Evolutionary conservation across 495 filamentous ascomycete genomes (phyloP).

Genomic region (Aspergillus sclerotioniger): DNA sequence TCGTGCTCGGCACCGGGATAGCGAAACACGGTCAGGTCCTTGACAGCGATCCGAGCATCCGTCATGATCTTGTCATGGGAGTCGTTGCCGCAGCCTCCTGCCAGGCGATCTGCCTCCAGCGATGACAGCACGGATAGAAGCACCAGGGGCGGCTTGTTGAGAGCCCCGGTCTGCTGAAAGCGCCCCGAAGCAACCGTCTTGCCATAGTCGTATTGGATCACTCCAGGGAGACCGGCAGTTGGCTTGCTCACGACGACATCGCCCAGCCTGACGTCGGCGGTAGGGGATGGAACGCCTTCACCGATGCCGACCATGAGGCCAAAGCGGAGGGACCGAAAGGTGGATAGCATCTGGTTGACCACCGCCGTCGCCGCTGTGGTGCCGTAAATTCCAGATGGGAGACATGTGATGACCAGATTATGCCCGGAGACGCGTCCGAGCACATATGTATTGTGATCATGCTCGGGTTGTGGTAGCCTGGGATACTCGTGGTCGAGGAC

Average conservation of each 20-base stretch:
- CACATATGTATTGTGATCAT: constrained; percentile 37
- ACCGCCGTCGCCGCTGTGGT: constrained; percentile 11
- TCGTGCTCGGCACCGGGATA: no score
- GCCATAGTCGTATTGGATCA: constrained; percentile 2
- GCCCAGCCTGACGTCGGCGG: neutral
- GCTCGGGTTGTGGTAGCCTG: constrained; percentile 11
- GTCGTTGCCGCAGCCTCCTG: no score
- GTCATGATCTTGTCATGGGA: no score
- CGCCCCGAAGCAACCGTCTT: neutral
- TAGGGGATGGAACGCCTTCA: neutral
- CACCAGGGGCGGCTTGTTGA: neutral
- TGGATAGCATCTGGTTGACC: neutral
- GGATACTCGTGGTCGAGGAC: constrained; percentile 32
- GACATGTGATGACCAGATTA: constrained; percentile 35
- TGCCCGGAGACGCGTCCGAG: constrained; percentile 30
- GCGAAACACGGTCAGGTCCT: no score
- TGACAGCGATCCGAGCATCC: no score
- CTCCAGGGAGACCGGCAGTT: neutral
- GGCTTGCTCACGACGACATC: constrained; percentile 1
- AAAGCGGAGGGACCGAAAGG: neutral
- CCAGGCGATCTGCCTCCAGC: neutral
- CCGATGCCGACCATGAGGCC: neutral
- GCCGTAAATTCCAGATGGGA: constrained; percentile 28
- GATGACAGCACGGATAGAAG: neutral
- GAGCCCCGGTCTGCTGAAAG: neutral